Percentiles rank a stretch among this genome's conserved stretches.
phyloP scores from a whole-genome alignment of 768 basidiomycete genomes.

The Amanita inopinata region DNA sequence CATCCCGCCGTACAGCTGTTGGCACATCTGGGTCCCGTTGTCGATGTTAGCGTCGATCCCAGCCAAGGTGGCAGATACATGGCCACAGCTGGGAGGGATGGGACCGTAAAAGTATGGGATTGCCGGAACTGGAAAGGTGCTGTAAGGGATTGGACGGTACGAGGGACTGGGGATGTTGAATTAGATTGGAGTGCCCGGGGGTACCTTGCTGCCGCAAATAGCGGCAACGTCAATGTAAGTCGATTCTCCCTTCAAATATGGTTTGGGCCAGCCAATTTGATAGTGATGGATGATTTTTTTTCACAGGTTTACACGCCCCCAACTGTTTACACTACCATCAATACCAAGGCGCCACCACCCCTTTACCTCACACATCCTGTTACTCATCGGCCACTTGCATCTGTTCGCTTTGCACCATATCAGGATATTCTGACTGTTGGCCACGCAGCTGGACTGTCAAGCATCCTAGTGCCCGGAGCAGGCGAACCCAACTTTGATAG shows the following conservation, averaged over 20 bases:
- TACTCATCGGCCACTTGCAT: constrained; percentile 66
- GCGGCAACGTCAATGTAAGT: constrained; percentile 76
- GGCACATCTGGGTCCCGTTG: constrained; percentile 83
- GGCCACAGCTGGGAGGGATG: constrained; percentile 84
- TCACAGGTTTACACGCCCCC: constrained; percentile 64
- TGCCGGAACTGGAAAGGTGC: constrained; percentile 91
- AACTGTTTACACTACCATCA: constrained; percentile 48
- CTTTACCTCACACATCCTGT: constrained; percentile 86
- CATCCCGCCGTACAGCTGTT: constrained; percentile 88
- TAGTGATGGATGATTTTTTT: too few relatives aligned
- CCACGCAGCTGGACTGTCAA: constrained; percentile 71
- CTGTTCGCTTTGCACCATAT: constrained; percentile 80
- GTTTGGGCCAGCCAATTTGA: constrained; percentile 5
- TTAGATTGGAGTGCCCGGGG: constrained; percentile 85
- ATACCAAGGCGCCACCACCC: constrained; percentile 49
- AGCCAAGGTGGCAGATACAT: constrained; percentile 83
- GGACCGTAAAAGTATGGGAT: constrained; percentile 93
- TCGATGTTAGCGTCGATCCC: constrained; percentile 74
- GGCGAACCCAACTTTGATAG: constrained; percentile 96
- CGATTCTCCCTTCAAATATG: too few relatives aligned
- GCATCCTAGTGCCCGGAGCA: constrained; percentile 80
- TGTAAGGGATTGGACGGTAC: constrained; percentile 65
- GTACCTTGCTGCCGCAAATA: constrained; percentile 68
- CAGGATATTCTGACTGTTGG: constrained; percentile 78
- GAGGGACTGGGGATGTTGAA: constrained; percentile 54